Evolutionary conservation across 352 stramenopile species (phyloP), one percentile per base, ranked within the genome.

Genomic region (Globisporangium okanoganense): DNA sequence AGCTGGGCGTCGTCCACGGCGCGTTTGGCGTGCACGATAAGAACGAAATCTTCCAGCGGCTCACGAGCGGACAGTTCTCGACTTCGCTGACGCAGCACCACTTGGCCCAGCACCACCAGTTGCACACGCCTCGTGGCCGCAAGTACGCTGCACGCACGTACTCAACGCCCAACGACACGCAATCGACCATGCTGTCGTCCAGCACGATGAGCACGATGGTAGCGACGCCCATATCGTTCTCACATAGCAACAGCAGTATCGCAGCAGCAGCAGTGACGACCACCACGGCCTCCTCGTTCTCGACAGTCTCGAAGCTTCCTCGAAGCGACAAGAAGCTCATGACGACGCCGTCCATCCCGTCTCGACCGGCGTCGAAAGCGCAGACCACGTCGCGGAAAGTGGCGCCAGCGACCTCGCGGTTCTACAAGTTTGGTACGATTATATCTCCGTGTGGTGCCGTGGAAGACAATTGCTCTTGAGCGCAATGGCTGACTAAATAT

Each of bases 301-400:
- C 70, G n/a, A 87, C 78, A 1, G 66, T 75, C 24, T 82, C 70
- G 7, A 78, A 87, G 69, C 52, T 67, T 5, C 60, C 62, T 43
- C 64, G 60, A 16, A 72, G 27, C 18, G 58, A 65, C 16, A 62
- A 55, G 27, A 72, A 67, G 5, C 20, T 84, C 12, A 58, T 85
- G n/a, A 78, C 69, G 9, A 90, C 80, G 9, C 80, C 80, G 0
- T 81, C 68, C 18, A 58, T 79, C 9, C 50, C 70, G 2, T 72
- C 73, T 22, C 65, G 80, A 51, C 62, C 78, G 7, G 58, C 36
- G 29, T 49, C 69, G 8, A 87, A 79, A 53, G 78, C 80, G 12
- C 74, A 82, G 45, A 79, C 73, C 6, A 90, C 78, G 16, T 77
- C 75, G 1, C 72, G 79, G 36, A 89, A 87, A 50, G 65, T 57